Evolutionary conservation across 2,329 filamentous ascomycete genomes (phyloP).

Genomic region (Pseudocercospora musae): DNA sequence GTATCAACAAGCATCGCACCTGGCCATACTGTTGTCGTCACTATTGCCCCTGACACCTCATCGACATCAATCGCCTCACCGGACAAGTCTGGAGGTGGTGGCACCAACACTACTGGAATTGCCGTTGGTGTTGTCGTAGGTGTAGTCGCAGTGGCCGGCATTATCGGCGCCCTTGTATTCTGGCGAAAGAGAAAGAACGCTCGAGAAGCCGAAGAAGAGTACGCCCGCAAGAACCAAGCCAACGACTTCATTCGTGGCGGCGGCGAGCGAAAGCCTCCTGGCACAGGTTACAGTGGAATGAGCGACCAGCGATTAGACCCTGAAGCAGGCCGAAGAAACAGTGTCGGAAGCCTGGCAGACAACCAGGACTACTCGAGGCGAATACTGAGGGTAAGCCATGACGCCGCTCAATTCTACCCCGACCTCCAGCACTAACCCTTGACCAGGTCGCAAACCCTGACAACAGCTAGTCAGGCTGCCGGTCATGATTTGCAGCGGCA

Average conservation of each 20-base stretch:
- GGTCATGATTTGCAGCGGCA: neutral
- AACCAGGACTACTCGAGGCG: conserved; percentile 96
- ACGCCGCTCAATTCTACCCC: neutral
- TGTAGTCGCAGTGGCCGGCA: conserved; percentile 65
- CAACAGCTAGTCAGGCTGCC: conserved; percentile 13
- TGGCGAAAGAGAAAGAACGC: conserved; percentile 74
- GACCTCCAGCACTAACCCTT: neutral
- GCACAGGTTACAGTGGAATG: conserved; percentile 66
- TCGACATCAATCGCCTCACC: conserved; percentile 42
- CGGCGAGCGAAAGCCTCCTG: conserved; percentile 51
- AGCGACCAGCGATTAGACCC: conserved; percentile 87
- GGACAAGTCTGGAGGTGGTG: conserved; percentile 38
- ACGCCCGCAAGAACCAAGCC: conserved; percentile 75
- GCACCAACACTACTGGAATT: conserved; percentile 73
- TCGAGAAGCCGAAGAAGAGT: conserved; percentile 77
- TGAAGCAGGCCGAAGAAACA: conserved; percentile 54
- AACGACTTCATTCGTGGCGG: conserved; percentile 65
- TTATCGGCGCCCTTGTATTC: conserved; percentile 68
- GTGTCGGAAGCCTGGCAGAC: conserved; percentile 84
- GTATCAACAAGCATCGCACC: conserved; percentile 33
- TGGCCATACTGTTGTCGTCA: conserved; percentile 38
- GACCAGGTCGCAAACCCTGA: conserved; percentile 21
- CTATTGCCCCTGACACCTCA: conserved; percentile 24
- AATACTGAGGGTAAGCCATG: conserved; percentile 76
- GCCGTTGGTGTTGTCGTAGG: conserved; percentile 85